Percentiles rank a stretch among this genome's conserved stretches.
phyloP scores from a whole-genome alignment of 208 protist genomes.

The Trypanosoma conorhini region DNA sequence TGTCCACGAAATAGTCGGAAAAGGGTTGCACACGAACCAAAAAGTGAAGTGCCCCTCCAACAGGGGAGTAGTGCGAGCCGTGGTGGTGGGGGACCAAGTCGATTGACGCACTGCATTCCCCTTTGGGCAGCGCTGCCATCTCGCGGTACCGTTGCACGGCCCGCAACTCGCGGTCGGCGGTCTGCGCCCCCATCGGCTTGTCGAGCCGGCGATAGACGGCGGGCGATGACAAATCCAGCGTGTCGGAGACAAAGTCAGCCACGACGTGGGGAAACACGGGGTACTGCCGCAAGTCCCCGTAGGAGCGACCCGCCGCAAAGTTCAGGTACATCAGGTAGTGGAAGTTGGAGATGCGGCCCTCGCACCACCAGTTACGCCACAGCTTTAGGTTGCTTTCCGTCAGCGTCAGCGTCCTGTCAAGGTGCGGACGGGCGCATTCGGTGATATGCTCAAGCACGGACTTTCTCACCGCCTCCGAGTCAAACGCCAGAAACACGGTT shows the following conservation, averaged over 20 bases:
- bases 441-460: constrained; percentile 20
- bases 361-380: constrained; percentile 64
- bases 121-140: constrained; percentile 28
- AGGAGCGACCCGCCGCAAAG: constrained; percentile 65
- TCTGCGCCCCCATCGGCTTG: constrained; percentile 91
- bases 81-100: constrained; percentile 78
- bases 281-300: constrained; percentile 85
- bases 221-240: constrained; percentile 54
- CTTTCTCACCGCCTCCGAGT: constrained; percentile 24
- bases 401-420: constrained; percentile 25
- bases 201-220: constrained; percentile 70
- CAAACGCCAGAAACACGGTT: constrained; percentile 39
- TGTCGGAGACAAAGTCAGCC: constrained; percentile 58
- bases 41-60: constrained; percentile 86
- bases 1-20: constrained; percentile 51
- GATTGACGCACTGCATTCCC: constrained; percentile 19
- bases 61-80: constrained; percentile 92
- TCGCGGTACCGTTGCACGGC: constrained; percentile 52
- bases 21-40: constrained; percentile 95
- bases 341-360: constrained; percentile 83
- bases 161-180: constrained; percentile 34
- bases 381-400: constrained; percentile 35
- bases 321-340: constrained; percentile 90
- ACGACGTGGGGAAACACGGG: constrained; percentile 91
- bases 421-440: constrained; percentile 18